A percentile compares a stretch with the other conserved stretches of the same genome.
These are phyloP conservation scores for Whalleya microplaca DNA, from an alignment of 2,329 filamentous ascomycete genomes.

Conservation along the genomic window DNA sequence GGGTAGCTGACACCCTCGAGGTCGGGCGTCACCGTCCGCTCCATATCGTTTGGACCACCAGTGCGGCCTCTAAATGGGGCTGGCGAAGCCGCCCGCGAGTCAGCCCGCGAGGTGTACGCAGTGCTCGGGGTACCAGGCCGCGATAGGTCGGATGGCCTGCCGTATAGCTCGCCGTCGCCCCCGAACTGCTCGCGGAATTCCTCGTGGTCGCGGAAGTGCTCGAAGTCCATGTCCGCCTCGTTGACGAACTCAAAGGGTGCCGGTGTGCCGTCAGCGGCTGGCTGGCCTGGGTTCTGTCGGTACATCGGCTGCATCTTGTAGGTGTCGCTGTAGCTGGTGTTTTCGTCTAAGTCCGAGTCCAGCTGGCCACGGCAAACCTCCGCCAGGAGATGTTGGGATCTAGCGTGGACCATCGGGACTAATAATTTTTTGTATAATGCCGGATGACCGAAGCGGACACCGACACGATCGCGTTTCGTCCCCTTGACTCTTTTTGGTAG, in stretches of 20 bases:
- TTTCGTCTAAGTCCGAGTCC: constrained; percentile 62
- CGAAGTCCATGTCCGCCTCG: constrained; percentile 82
- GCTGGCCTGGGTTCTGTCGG: no score
- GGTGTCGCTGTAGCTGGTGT: constrained; percentile 79
- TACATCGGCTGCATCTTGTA: no score
- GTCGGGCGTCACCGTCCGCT: no score
- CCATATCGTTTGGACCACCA: no score
- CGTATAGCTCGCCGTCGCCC: constrained; percentile 66
- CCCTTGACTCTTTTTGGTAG: constrained; percentile 44
- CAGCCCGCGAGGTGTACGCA: constrained; percentile 28
- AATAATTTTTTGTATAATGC: constrained; percentile 28
- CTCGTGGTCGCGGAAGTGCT: constrained; percentile 83
- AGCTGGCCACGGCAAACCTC: constrained; percentile 81
- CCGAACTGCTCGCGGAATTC: constrained; percentile 86
- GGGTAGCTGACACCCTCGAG: no score
- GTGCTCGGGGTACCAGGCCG: constrained; percentile 63
- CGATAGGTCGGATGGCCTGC: constrained; percentile 56
- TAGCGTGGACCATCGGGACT: constrained; percentile 52
- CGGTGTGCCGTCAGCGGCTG: constrained; percentile 54
- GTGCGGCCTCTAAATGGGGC: no score
- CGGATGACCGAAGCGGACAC: constrained; percentile 79
- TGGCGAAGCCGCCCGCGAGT: no score
- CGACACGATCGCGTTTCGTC: constrained; percentile 66
- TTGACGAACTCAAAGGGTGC: constrained; percentile 78
- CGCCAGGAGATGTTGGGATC: constrained; percentile 81